Conservation (phyloP, 257 asterid genomes). For the Capsicum baccatum region DNA sequence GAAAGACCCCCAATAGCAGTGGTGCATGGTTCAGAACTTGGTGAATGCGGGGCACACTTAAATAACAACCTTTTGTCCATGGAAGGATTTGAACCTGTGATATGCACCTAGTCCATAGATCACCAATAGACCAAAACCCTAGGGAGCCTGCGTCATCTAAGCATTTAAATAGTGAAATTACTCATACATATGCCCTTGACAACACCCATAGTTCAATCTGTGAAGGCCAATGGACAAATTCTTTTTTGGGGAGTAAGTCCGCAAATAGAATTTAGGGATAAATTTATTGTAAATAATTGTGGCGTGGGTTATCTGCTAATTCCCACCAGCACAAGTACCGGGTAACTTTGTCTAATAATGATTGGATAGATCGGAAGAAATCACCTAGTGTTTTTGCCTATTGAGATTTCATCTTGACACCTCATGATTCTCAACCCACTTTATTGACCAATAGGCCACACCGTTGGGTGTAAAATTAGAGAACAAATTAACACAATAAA, state of each 20-base stretch:
- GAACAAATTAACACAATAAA: not conserved
- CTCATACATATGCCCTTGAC: not conserved
- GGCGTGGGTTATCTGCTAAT: too few species aligned
- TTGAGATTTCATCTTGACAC: too few species aligned
- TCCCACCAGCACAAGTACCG: too few species aligned
- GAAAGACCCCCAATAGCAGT: not conserved
- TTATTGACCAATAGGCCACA: too few species aligned
- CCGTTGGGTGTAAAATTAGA: too few species aligned
- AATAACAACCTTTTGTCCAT: not conserved
- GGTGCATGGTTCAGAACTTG: too few species aligned
- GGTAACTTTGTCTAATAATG: too few species aligned
- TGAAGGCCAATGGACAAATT: not conserved
- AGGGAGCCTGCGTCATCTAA: not conserved
- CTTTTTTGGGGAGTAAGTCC: not conserved
- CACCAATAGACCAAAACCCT: not conserved
- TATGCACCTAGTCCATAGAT: not conserved
- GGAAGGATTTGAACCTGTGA: not conserved
- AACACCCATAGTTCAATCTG: not conserved
- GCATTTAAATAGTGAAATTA: not conserved
- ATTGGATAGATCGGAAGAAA: too few species aligned
- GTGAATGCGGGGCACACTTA: not conserved
- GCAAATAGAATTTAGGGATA: not conserved
- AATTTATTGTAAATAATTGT: too few species aligned
- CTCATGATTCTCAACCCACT: too few species aligned
- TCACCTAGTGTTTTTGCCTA: too few species aligned